These are phyloP conservation scores for Mucor saturninus DNA, from an alignment of 371 early-diverging fungal genomes.

Conservation along the genomic window DNA sequence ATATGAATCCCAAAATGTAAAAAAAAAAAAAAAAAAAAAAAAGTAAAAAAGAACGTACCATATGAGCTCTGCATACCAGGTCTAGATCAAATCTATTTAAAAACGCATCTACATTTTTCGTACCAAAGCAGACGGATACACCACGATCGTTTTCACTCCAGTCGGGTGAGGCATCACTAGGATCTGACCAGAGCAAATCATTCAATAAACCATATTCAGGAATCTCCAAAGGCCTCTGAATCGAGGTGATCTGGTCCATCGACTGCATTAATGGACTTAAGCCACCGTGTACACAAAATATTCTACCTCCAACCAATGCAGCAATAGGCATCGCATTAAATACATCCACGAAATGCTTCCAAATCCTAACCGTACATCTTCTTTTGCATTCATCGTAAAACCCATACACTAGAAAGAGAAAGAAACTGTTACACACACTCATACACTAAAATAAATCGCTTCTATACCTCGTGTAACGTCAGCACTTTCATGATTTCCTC, in stretches of 20 bases:
- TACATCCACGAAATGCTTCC: slow-evolving; percentile 95
- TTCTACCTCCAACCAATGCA: slow-evolving; percentile 91
- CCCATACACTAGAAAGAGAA: slow-evolving; percentile 75
- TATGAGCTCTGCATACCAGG: slow-evolving; percentile 96
- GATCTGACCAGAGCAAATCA: slow-evolving; percentile 92
- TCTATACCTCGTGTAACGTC: slow-evolving; percentile 83
- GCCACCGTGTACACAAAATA: slow-evolving; percentile 98
- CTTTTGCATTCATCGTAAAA: slow-evolving; percentile 99
- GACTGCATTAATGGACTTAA: slow-evolving; percentile 45
- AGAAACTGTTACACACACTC: background rate
- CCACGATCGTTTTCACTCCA: slow-evolving; percentile 99
- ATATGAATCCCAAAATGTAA: background rate
- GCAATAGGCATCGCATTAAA: slow-evolving; percentile 97
- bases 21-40: background rate
- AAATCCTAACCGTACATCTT: slow-evolving; percentile 84
- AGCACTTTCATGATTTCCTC: slow-evolving; percentile 98
- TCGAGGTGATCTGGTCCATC: slow-evolving; percentile 88
- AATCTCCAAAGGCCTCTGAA: slow-evolving; percentile 91
- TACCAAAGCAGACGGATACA: slow-evolving; percentile 93
- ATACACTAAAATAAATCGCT: slow-evolving; percentile 1
- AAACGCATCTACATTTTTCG: slow-evolving; percentile 84
- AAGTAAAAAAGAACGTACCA: slow-evolving; percentile 41
- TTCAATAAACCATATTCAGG: slow-evolving; percentile 90
- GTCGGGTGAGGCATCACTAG: slow-evolving; percentile 70
- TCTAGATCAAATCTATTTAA: slow-evolving; percentile 87